Evolutionary conservation across 768 basidiomycete species (phyloP).

Genomic region (Coprinopsis sp.): DNA sequence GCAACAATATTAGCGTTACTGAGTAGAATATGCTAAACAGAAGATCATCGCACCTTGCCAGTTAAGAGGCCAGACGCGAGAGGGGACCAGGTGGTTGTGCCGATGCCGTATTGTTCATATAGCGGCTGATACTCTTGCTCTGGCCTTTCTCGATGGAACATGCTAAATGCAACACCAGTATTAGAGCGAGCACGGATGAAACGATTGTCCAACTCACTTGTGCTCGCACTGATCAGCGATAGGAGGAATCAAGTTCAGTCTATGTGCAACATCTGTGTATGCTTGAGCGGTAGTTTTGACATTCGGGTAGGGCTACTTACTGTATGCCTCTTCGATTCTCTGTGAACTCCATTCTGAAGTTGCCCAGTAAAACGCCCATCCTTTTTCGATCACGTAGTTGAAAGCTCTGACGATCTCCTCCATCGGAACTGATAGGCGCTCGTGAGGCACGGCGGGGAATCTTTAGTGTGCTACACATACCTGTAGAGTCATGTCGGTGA

Average conservation of each 20-base stretch:
- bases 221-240: conserved; percentile 76
- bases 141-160: conserved; percentile 76
- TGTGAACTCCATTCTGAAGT: conserved; percentile 76
- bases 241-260: conserved; percentile 62
- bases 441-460: too few relatives aligned
- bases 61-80: conserved; percentile 71
- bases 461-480: not conserved
- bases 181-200: not conserved
- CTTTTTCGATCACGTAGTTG: too few relatives aligned
- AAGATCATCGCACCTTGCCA: conserved; percentile 69
- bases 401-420: too few relatives aligned
- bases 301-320: conserved; percentile 31
- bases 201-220: too few relatives aligned
- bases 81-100: conserved; percentile 71
- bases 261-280: conserved; percentile 57
- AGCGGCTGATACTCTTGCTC: conserved; percentile 72
- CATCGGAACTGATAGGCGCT: too few relatives aligned
- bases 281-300: not conserved
- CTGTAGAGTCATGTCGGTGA: conserved; percentile 58
- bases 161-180: conserved; percentile 34
- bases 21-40: not conserved
- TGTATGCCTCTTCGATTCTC: conserved; percentile 63
- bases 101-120: conserved; percentile 62
- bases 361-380: conserved; percentile 68
- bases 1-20: not conserved